These are phyloP conservation scores for Phlegmacium glaucopus DNA, from an alignment of 768 basidiomycete species.

Conservation along the genomic window DNA sequence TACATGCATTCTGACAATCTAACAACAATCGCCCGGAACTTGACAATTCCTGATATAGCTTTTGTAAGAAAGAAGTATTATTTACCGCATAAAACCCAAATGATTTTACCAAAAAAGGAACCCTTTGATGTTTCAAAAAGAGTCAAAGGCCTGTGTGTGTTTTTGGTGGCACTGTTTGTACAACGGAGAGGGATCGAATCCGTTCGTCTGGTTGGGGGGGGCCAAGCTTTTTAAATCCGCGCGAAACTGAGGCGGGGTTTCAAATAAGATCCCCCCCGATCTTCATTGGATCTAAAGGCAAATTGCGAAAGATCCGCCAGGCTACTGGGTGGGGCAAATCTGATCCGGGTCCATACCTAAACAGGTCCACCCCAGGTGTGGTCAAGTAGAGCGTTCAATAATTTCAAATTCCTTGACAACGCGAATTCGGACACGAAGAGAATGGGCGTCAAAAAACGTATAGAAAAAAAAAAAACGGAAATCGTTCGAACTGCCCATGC, in stretches of 20 bases:
- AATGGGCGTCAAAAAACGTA: no score
- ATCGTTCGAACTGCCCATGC: no score
- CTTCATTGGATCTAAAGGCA: conserved; percentile 11
- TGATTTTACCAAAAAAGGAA: conserved; percentile 22
- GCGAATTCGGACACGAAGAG: not conserved
- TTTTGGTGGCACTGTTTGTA: conserved; percentile 10
- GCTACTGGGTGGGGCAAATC: no score
- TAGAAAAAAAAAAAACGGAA: no score
- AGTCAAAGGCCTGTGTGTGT: no score
- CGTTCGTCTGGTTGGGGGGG: not conserved
- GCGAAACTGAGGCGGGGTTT: conserved; percentile 22
- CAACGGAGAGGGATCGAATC: no score
- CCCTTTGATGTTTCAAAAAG: conserved; percentile 35
- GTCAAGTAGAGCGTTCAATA: no score
- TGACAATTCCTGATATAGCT: conserved; percentile 46
- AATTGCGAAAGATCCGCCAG: conserved; percentile 1
- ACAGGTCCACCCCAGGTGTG: no score
- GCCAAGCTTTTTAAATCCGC: conserved; percentile 23
- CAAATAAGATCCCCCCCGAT: no score
- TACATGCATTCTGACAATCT: conserved; percentile 36
- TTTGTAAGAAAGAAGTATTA: no score
- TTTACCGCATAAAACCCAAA: conserved; percentile 36
- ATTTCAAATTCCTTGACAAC: no score
- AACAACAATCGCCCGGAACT: conserved; percentile 45
- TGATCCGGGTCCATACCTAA: no score